These are phyloP conservation scores for Fusarium anthophilum DNA, from an alignment of 2,329 filamentous ascomycete genomes.

Conservation along the genomic window DNA sequence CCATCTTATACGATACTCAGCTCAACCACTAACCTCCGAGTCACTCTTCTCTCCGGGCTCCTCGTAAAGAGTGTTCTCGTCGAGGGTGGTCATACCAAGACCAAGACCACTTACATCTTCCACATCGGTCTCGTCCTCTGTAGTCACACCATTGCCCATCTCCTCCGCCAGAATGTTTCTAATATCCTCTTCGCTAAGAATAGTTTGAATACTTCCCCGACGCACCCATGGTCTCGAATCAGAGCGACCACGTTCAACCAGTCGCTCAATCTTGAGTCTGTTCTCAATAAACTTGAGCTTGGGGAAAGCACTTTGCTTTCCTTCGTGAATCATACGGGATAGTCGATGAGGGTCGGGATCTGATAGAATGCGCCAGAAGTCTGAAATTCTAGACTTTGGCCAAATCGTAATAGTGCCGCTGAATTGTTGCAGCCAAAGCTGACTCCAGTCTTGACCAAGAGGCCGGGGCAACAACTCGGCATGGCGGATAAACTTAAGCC, in stretches of 20 bases:
- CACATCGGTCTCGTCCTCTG: conserved; percentile 50
- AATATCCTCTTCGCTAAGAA: conserved; percentile 69
- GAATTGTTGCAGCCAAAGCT: conserved; percentile 96
- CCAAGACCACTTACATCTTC: conserved; percentile 44
- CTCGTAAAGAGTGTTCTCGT: conserved; percentile 39
- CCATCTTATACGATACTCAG: neutral
- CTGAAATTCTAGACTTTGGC: conserved; percentile 81
- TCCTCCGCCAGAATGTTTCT: conserved; percentile 56
- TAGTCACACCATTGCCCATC: conserved; percentile 45
- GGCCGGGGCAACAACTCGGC: conserved; percentile 91
- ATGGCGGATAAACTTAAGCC: conserved; percentile 93
- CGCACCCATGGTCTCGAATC: conserved; percentile 61
- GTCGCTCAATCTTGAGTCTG: conserved; percentile 81
- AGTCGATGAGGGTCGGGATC: conserved; percentile 82
- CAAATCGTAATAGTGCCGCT: conserved; percentile 95
- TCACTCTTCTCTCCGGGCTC: conserved; percentile 37
- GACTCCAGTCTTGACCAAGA: conserved; percentile 94
- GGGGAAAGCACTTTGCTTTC: conserved; percentile 88
- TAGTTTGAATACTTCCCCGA: conserved; percentile 66
- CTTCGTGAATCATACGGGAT: conserved; percentile 88
- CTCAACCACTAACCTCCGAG: conserved; percentile 16
- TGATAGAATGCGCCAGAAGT: conserved; percentile 86
- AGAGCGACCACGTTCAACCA: conserved; percentile 67
- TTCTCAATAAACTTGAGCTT: conserved; percentile 93
- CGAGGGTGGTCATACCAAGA: conserved; percentile 42